Conservation (phyloP, 495 filamentous ascomycete genomes). For the Trichoderma asperelloides region DNA sequence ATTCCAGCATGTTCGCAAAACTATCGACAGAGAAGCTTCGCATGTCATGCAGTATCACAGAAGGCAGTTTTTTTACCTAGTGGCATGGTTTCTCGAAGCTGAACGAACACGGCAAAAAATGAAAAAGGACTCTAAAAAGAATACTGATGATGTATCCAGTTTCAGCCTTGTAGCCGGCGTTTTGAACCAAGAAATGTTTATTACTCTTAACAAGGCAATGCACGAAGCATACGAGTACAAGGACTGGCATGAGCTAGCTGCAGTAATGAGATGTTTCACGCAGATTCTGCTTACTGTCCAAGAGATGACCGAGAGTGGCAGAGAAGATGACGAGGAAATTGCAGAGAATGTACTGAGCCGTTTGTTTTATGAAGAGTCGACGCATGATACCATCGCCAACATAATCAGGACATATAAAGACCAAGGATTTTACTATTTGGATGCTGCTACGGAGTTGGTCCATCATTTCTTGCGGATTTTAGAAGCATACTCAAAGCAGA, state of each 20-base stretch:
- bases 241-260: slow-evolving; percentile 75
- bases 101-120: slow-evolving; percentile 65
- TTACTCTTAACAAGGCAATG: slow-evolving; percentile 77
- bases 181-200: slow-evolving; percentile 85
- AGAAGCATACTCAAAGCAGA: slow-evolving; percentile 89
- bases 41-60: slow-evolving; percentile 64
- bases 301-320: slow-evolving; percentile 75
- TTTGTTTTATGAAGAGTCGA: slow-evolving; percentile 95
- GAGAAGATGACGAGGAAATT: slow-evolving; percentile 94
- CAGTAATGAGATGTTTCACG: slow-evolving; percentile 85
- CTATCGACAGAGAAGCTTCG: slow-evolving; percentile 85
- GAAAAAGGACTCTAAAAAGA: slow-evolving; percentile 30
- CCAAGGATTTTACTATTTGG: slow-evolving; percentile 87
- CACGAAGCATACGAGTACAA: slow-evolving; percentile 70
- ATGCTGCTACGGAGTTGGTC: slow-evolving; percentile 82
- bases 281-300: slow-evolving; percentile 86
- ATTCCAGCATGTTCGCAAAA: slow-evolving; percentile 75
- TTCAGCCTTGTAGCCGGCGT: slow-evolving; percentile 84
- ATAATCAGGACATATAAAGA: slow-evolving; percentile 79
- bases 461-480: slow-evolving; percentile 90
- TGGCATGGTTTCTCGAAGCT: slow-evolving; percentile 90
- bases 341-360: slow-evolving; percentile 95
- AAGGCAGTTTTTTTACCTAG: slow-evolving; percentile 83
- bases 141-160: slow-evolving; percentile 50
- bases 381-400: slow-evolving; percentile 73